Conservation (phyloP, 2,329 filamentous ascomycete genomes). For the Penicillium sclerotigenum region DNA sequence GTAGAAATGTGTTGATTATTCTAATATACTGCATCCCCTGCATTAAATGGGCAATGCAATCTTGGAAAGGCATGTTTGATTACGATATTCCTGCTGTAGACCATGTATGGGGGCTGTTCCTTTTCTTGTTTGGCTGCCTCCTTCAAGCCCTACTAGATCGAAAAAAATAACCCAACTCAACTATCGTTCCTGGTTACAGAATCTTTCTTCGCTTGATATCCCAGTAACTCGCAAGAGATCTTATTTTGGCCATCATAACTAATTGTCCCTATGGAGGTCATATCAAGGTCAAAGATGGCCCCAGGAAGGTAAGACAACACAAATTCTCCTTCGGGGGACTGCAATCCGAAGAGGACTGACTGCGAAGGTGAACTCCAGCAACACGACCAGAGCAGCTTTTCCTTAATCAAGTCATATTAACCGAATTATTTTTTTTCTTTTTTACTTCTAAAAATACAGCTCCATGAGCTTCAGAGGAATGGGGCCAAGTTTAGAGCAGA, state of each 20-base stretch:
- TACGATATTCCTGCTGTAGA: not conserved
- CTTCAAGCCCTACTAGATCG: too few species aligned
- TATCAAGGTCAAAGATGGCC: not conserved
- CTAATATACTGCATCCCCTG: not conserved
- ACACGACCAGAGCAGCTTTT: not conserved
- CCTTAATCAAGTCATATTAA: not conserved
- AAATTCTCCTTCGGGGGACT: not conserved
- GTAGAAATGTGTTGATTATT: not conserved
- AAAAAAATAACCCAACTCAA: not conserved
- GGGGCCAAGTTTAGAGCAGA: not conserved
- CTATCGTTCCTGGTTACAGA: not conserved
- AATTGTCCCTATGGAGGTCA: too few species aligned
- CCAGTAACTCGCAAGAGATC: too few species aligned
- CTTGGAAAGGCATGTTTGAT: not conserved
- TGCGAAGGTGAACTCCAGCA: not conserved
- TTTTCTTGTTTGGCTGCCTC: not conserved
- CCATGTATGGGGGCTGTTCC: not conserved
- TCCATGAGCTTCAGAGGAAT: not conserved
- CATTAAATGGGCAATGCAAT: not conserved
- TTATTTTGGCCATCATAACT: too few species aligned
- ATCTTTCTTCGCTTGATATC: too few species aligned
- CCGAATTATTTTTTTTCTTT: not conserved
- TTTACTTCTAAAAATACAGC: not conserved
- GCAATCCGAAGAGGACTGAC: not conserved
- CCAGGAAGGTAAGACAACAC: not conserved